These are phyloP conservation scores for Pascua guehoae DNA, from an alignment of 1,284 basidiomycete genomes.

Conservation along the genomic window DNA sequence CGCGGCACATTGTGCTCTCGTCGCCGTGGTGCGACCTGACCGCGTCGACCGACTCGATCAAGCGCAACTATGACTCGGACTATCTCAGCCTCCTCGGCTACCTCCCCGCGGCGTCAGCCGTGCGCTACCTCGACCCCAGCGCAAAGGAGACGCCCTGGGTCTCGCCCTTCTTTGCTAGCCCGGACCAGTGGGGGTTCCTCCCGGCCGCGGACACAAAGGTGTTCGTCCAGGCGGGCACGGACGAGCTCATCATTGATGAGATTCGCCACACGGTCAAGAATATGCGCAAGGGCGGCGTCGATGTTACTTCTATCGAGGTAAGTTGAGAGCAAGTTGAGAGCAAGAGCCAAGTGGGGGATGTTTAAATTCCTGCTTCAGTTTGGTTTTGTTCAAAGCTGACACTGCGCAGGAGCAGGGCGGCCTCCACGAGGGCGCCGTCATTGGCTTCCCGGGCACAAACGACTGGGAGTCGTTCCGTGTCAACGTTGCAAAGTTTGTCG, in stretches of 20 bases:
- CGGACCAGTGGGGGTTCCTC: conserved; percentile 5
- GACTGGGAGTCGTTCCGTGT: not conserved
- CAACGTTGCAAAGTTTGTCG: not conserved
- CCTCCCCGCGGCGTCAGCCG: not conserved
- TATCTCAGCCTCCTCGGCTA: conserved; percentile 6
- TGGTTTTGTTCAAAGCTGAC: too few species aligned
- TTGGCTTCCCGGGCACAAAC: not conserved
- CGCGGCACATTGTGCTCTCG: conserved; percentile 6
- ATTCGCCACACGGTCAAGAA: conserved; percentile 6
- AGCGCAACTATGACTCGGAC: conserved; percentile 7
- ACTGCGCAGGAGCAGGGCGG: not conserved
- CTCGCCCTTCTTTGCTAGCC: conserved; percentile 1
- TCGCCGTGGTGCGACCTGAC: conserved; percentile 12
- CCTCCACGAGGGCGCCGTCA: not conserved
- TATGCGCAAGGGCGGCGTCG: conserved; percentile 10
- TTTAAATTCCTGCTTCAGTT: too few species aligned
- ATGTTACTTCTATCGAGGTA: conserved; percentile 9
- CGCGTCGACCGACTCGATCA: not conserved
- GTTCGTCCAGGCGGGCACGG: conserved; percentile 10
- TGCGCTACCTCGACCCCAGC: conserved; percentile 5
- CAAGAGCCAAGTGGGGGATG: not conserved
- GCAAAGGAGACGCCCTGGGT: conserved; percentile 7
- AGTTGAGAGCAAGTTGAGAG: not conserved
- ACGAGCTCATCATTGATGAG: conserved; percentile 15
- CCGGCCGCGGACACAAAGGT: conserved; percentile 2